phyloP scores from a whole-genome alignment of 371 early-diverging fungal genomes.

The Mortierella sp. region DNA sequence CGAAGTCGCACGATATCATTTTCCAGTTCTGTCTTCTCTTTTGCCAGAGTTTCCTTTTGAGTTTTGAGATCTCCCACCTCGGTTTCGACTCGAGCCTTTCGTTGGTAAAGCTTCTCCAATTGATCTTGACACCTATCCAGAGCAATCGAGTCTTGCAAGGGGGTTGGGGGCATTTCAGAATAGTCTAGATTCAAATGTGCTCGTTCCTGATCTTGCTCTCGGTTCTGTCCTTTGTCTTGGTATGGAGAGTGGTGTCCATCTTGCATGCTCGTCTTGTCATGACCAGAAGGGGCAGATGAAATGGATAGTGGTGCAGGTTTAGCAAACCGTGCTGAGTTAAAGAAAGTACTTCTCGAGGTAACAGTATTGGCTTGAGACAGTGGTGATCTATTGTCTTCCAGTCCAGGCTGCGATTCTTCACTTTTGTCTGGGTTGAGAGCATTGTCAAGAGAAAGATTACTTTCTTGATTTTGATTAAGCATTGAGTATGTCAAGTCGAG shows the following conservation, averaged over 20 bases:
- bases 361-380: conserved; percentile 10
- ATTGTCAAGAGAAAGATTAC: conserved; percentile 13
- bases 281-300: neutral
- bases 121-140: conserved; percentile 26
- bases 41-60: conserved; percentile 15
- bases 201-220: neutral
- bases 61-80: conserved; percentile 28
- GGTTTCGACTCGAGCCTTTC: conserved; percentile 31
- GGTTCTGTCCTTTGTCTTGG: neutral
- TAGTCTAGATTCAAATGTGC: too few relatives aligned
- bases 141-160: conserved; percentile 12
- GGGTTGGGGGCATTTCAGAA: neutral
- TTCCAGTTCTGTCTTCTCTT: conserved; percentile 20
- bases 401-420: neutral
- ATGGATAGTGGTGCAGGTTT: too few relatives aligned
- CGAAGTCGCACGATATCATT: conserved; percentile 24
- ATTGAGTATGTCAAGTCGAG: too few relatives aligned
- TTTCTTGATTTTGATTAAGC: conserved; percentile 36
- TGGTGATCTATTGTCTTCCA: neutral
- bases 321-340: too few relatives aligned
- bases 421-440: neutral
- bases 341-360: neutral
- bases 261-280: neutral
- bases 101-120: conserved; percentile 33
- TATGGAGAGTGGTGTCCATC: neutral